Conservation (phyloP, 1,284 basidiomycete genomes). For the Boletus semigastroideus region DNA sequence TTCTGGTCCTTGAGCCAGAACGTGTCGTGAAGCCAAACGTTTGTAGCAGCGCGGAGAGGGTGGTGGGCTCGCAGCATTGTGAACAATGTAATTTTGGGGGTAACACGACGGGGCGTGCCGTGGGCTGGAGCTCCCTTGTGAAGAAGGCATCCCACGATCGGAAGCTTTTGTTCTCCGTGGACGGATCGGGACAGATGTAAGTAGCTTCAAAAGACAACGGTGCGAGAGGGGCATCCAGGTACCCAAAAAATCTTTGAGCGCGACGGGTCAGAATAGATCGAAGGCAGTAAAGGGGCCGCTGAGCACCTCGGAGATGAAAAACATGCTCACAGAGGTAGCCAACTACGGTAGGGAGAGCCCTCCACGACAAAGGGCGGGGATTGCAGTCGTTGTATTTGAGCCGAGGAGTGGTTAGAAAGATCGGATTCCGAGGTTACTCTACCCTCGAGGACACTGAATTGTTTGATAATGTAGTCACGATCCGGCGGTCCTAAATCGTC, state of each 20-base stretch:
- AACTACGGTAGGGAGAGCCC: constrained; percentile 7
- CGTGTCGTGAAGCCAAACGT: background rate
- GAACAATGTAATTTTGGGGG: background rate
- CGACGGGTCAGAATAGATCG: constrained; percentile 13
- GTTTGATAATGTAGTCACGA: background rate
- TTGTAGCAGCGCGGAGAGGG: background rate
- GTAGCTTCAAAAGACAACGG: constrained; percentile 1
- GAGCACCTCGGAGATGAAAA: too few species aligned
- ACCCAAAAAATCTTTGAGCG: background rate
- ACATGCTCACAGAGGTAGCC: too few species aligned
- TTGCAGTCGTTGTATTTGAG: background rate
- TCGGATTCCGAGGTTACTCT: background rate
- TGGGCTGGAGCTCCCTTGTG: background rate
- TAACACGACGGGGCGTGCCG: background rate
- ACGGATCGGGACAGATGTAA: constrained; percentile 6
- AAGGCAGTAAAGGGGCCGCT: too few species aligned
- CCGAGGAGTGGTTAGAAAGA: background rate
- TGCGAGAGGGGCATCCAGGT: constrained; percentile 12
- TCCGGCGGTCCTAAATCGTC: background rate
- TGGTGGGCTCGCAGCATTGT: constrained; percentile 5
- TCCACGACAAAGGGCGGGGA: background rate
- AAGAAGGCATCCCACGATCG: constrained; percentile 9
- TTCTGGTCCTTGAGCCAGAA: constrained; percentile 5
- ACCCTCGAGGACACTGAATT: background rate
- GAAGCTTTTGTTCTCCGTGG: constrained; percentile 4